A percentile compares a stretch with the other conserved stretches of the same genome.
These are phyloP conservation scores for Alternaria angustiovoidea DNA, from an alignment of 2,329 filamentous ascomycete species.

Conservation along the genomic window DNA sequence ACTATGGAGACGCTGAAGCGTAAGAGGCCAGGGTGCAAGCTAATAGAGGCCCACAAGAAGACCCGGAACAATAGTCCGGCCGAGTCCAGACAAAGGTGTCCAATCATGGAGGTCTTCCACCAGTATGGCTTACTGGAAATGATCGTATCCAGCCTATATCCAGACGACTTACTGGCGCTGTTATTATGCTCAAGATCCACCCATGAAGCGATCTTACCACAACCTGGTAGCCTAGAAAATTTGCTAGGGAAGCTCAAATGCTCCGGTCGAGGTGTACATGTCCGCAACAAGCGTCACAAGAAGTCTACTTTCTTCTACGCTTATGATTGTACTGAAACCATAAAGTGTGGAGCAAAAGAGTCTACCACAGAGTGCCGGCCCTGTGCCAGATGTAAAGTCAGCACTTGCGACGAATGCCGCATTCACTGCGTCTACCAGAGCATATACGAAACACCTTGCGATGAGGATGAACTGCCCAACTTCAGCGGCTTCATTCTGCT, in stretches of 20 bases:
- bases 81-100: conserved; percentile 15
- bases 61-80: neutral
- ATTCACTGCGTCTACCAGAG: conserved; percentile 48
- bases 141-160: conserved; percentile 33
- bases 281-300: conserved; percentile 32
- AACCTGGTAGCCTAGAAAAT: conserved; percentile 34
- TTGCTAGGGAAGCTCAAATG: conserved; percentile 39
- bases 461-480: conserved; percentile 40
- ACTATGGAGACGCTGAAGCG: conserved; percentile 28
- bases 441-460: conserved; percentile 33
- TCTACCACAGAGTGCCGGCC: conserved; percentile 29
- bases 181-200: conserved; percentile 37
- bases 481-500: conserved; percentile 44
- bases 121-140: conserved; percentile 42
- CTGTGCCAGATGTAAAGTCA: conserved; percentile 37
- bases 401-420: conserved; percentile 48
- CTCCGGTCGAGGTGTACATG: conserved; percentile 34
- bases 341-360: conserved; percentile 29
- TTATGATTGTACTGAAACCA: conserved; percentile 33
- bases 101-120: conserved; percentile 27
- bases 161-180: conserved; percentile 41
- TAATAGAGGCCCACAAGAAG: conserved; percentile 17
- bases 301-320: conserved; percentile 36
- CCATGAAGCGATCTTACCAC: conserved; percentile 34
- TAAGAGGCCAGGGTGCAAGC: conserved; percentile 24